Evolutionary conservation across 2,329 filamentous ascomycete species (phyloP), one percentile per base, ranked within the genome.

Genomic region (Trematosphaeria pertusa): DNA sequence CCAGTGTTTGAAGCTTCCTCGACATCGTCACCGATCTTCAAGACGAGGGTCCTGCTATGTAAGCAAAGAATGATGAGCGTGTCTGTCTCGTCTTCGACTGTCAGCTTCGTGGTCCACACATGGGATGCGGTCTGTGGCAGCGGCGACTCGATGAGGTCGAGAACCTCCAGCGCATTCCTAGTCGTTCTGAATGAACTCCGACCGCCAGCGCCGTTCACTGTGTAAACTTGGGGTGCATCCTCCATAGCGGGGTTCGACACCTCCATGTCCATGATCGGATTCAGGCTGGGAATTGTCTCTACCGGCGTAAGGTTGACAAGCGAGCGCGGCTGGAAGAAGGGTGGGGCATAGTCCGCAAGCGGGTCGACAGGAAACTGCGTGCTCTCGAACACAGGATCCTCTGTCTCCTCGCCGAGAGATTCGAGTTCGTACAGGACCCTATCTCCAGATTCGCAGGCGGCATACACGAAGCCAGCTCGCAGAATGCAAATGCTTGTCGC

Each of bases 381-480:
- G 71, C 92, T 97, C 19, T 79, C 81, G 63, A 92, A 97, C 65
- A 96, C 88, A 1, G 85, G 80, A 71, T 97, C 91, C 2, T 96
- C 88, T 52, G 96, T 91, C 61, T 97, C 93, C 53, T 99, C 94
- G 32, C 93, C 95, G 5, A 99, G 84, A 65, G 96, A 96, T 70
- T 97, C 91, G 53, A 99, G 96, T 69, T 97, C 93, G 72, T 97
- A 99, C 59, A 99, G 91, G 50, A 91, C 86, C 67, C 95, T 89
- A 68, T 97, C 94, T 21, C 95, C 94, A 54, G 88, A 91, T 72
- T 99, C 93, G 64, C 89, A 90, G 6, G 91, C 91, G 42, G 93
- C 88, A 64, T 94, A 99, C 9, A 99, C 81, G 67, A 96, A 99
- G 20, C 94, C 95, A 56, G 91, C 96, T 75, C 96, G 96, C 58